Evolutionary conservation across 2,329 filamentous ascomycete species (phyloP), one percentile per base, ranked within the genome.

Genomic region (Fusarium nodosum): DNA sequence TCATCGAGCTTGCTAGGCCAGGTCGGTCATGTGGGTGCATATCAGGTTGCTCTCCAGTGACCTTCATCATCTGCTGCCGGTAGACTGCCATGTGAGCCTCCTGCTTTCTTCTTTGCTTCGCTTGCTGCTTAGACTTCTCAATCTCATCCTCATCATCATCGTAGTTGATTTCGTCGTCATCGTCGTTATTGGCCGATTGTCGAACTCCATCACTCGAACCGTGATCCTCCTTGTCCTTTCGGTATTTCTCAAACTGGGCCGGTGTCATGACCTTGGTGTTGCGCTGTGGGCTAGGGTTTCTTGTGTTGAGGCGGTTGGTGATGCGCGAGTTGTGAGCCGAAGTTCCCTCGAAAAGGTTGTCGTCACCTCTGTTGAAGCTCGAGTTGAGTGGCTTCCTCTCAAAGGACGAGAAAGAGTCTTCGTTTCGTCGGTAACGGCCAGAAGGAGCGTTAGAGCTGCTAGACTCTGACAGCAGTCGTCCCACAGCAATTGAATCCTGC

Each of bases 41-140:
- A 28, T 75, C 73, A 12, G 73, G 73, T 38, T 75, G 82, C 72
- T 95, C 93, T 48, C 94, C 94, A 1, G 93, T 97, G 31, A 96
- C 91, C 80, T 97, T 97, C 92, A 95, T 97, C 94, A 97, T 97
- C 79, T 96, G 92, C 78, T 97, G 94, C 60, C 94, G 88, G 78
- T 97, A 97, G 3, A 97, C 91, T 2, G 93, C 87, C 84, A 97
- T 90, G 77, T 96, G 93, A 15, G 94, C 94, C 79, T 97, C 93
- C 77, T 97, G 94, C 83, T 94, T 96, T 74, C 90, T 88, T 68
- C 94, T 86, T 77, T 96, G 93, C 77, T 90, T 92, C 20, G 91
- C 88, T 47, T 91, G 85, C 76, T 92, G 86, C 76, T 86, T 91
- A 30, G 89, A 88, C 75, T 92, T 93, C 75, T 97, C 93, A 1